phyloP scores from a whole-genome alignment of 495 filamentous ascomycete species.

The Penicillium antarcticum region DNA sequence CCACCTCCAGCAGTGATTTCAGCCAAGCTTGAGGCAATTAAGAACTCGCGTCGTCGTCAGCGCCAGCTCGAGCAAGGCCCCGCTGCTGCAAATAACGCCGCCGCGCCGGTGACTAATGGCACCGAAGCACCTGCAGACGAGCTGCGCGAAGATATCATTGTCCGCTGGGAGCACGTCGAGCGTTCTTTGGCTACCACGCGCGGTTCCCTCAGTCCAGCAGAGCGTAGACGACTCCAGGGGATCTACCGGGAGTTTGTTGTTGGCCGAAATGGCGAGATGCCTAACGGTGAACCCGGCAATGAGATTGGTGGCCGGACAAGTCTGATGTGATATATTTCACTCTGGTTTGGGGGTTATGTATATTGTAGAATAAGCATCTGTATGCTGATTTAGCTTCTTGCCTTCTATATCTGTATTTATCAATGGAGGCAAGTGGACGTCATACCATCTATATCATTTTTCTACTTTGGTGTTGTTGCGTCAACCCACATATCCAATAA shows the following conservation, averaged over 20 bases:
- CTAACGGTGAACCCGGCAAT: slow-evolving; percentile 79
- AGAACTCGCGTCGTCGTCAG: slow-evolving; percentile 60
- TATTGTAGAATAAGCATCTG: slow-evolving; percentile 18
- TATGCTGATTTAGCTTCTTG: neutral
- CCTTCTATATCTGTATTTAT: slow-evolving; percentile 6
- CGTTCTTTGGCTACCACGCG: slow-evolving; percentile 74
- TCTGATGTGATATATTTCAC: slow-evolving; percentile 64
- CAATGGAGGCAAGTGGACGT: neutral
- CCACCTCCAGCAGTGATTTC: slow-evolving; percentile 67
- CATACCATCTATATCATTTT: neutral
- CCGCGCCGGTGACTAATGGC: slow-evolving; percentile 26
- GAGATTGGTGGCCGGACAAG: slow-evolving; percentile 92
- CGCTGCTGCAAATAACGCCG: slow-evolving; percentile 12
- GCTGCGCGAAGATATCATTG: slow-evolving; percentile 67
- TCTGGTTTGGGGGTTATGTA: slow-evolving; percentile 2
- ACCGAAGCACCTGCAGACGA: slow-evolving; percentile 24
- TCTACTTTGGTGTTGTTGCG: no score
- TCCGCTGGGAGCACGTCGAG: slow-evolving; percentile 82
- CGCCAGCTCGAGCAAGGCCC: slow-evolving; percentile 49
- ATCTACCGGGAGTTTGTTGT: slow-evolving; percentile 94
- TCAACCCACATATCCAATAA: no score
- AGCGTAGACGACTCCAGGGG: slow-evolving; percentile 65
- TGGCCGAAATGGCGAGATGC: slow-evolving; percentile 91
- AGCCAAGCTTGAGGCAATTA: slow-evolving; percentile 71
- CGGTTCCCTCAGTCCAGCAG: slow-evolving; percentile 73